These are phyloP conservation scores for Agrostemma githago DNA, from an alignment of 148 eudicot genomes.

Conservation along the genomic window DNA sequence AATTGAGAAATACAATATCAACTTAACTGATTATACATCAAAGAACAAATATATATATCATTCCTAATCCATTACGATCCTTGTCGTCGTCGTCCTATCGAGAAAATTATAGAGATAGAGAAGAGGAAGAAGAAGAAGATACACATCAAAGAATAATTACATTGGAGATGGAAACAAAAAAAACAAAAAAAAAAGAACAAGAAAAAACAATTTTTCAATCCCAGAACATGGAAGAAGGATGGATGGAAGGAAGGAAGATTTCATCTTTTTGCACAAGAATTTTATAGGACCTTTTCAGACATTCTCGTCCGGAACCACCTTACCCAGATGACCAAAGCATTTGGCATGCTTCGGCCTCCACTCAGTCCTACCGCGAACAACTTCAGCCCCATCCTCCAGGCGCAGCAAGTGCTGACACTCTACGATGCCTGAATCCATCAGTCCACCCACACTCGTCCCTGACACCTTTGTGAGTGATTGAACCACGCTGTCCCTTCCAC, in stretches of 20 bases:
- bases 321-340: constrained; percentile 34
- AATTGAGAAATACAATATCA: no score
- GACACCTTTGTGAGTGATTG: constrained; percentile 68
- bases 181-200: constrained; percentile 1
- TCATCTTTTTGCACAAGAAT: constrained; percentile 35
- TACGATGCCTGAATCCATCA: constrained; percentile 43
- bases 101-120: constrained; percentile 6
- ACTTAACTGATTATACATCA: background rate
- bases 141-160: constrained; percentile 38
- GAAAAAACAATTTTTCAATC: constrained; percentile 22
- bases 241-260: background rate
- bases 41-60: constrained; percentile 18
- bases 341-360: constrained; percentile 79
- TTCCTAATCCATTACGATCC: constrained; percentile 13
- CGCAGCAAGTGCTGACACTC: constrained; percentile 89
- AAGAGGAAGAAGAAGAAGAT: constrained; percentile 17
- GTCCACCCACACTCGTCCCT: constrained; percentile 36
- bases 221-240: background rate
- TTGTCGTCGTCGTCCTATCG: constrained; percentile 18
- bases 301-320: constrained; percentile 31
- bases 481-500: constrained; percentile 70
- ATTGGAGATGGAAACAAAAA: constrained; percentile 11
- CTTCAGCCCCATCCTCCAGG: constrained; percentile 75
- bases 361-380: constrained; percentile 68
- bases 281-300: constrained; percentile 26